Conservation (phyloP, 352 stramenopile genomes). For the Phytophthora brassicae region DNA sequence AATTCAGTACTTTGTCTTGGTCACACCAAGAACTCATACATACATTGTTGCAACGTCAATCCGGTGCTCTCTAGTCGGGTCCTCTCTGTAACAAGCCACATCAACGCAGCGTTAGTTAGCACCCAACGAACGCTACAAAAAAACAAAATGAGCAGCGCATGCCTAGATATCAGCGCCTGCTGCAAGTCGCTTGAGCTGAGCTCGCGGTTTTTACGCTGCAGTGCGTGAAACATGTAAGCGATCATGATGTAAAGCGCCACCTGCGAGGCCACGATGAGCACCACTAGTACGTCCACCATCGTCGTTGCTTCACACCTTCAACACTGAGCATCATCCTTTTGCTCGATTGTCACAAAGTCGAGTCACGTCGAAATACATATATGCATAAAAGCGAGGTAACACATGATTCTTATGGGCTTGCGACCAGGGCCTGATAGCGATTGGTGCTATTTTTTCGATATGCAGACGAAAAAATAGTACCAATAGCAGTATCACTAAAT, state of each 20-base stretch:
- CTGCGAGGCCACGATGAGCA: conserved; percentile 43
- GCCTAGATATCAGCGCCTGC: conserved; percentile 37
- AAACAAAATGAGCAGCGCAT: not conserved
- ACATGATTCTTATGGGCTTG: no score
- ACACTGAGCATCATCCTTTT: conserved; percentile 14
- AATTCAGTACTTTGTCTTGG: no score
- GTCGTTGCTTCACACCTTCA: conserved; percentile 3
- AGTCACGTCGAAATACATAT: no score
- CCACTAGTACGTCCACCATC: conserved; percentile 20
- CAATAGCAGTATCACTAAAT: no score
- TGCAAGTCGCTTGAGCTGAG: conserved; percentile 22
- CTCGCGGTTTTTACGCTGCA: conserved; percentile 25
- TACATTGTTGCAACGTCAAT: conserved; percentile 49
- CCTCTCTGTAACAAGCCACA: conserved; percentile 6
- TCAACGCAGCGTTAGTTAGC: not conserved
- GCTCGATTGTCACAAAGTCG: not conserved
- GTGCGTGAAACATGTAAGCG: conserved; percentile 32
- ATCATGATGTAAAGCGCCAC: conserved; percentile 36
- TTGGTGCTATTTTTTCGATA: no score
- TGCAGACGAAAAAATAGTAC: no score
- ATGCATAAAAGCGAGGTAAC: no score
- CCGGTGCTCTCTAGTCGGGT: conserved; percentile 36
- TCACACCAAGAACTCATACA: no score
- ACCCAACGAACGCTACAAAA: not conserved
- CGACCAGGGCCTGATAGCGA: no score